A percentile compares a stretch with the other conserved stretches of the same genome.
phyloP scores from a whole-genome alignment of 1,139 yeast species.

The Yamadazyma spencermartinsiae region DNA sequence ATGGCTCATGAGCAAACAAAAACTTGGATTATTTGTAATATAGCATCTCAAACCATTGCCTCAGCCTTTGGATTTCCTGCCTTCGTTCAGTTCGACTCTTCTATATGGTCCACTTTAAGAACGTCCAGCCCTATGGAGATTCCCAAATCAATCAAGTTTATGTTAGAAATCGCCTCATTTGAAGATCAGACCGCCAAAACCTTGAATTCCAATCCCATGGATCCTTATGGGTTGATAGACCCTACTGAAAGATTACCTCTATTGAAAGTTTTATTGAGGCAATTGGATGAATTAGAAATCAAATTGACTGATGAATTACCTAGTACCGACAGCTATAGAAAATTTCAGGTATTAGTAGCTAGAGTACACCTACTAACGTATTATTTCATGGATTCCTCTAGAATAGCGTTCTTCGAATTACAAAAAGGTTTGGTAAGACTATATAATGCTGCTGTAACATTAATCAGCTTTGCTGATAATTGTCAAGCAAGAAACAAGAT shows the following conservation, averaged over 20 bases:
- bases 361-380: constrained; percentile 80
- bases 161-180: constrained; percentile 80
- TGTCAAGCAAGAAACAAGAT: constrained; percentile 60
- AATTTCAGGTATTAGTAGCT: constrained; percentile 67
- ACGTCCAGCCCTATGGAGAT: constrained; percentile 43
- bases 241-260: constrained; percentile 72
- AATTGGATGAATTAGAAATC: constrained; percentile 73
- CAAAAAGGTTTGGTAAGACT: constrained; percentile 74
- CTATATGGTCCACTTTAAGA: constrained; percentile 56
- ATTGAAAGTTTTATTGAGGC: constrained; percentile 65
- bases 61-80: constrained; percentile 95
- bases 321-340: constrained; percentile 59
- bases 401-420: constrained; percentile 59
- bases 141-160: constrained; percentile 64
- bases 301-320: constrained; percentile 34
- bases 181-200: constrained; percentile 85
- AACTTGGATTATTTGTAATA: constrained; percentile 93
- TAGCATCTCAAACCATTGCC: constrained; percentile 86
- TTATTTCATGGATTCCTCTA: constrained; percentile 68
- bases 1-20: constrained; percentile 74
- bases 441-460: constrained; percentile 74
- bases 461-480: constrained; percentile 64
- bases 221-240: constrained; percentile 65
- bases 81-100: constrained; percentile 79
- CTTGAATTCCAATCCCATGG: constrained; percentile 69